phyloP scores from a whole-genome alignment of 2,329 filamentous ascomycete genomes.

The Monilinia polystroma region DNA sequence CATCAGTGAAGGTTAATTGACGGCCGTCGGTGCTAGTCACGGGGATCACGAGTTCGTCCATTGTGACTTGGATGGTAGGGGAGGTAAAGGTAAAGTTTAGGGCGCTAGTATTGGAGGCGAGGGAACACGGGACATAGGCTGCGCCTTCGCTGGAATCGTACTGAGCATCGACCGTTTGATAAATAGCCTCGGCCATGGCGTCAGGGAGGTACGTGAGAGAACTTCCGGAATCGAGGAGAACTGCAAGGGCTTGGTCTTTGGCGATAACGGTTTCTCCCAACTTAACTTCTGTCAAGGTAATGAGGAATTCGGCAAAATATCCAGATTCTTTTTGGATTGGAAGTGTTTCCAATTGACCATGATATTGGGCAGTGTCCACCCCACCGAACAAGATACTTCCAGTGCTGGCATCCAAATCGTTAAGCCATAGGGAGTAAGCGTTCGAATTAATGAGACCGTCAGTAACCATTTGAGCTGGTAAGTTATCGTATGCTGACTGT shows the following conservation, averaged over 20 bases:
- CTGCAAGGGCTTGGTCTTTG: constrained; percentile 55
- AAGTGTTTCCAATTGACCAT: constrained; percentile 62
- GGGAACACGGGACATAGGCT: constrained; percentile 62
- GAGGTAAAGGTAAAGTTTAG: constrained; percentile 57
- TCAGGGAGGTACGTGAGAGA: constrained; percentile 67
- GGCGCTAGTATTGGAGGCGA: constrained; percentile 45
- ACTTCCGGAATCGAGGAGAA: constrained; percentile 70
- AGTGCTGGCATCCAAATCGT: constrained; percentile 64
- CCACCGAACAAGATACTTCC: constrained; percentile 75
- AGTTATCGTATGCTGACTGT: constrained; percentile 60
- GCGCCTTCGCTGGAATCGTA: constrained; percentile 54
- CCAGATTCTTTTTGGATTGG: constrained; percentile 59
- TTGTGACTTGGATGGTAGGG: constrained; percentile 53
- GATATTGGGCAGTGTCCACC: constrained; percentile 65
- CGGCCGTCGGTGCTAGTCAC: constrained; percentile 46
- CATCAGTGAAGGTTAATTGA: constrained; percentile 53
- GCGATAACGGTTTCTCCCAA: constrained; percentile 47
- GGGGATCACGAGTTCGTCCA: constrained; percentile 60
- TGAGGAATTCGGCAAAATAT: constrained; percentile 60
- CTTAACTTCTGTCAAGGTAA: constrained; percentile 63
- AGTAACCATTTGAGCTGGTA: constrained; percentile 63
- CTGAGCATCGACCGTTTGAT: constrained; percentile 56
- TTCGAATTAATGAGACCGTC: constrained; percentile 62
- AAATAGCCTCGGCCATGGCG: constrained; percentile 53
- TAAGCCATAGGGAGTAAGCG: constrained; percentile 73